Evolutionary conservation across 225 moss, liverwort and hornwort genomes (phyloP).

Genomic region (Thuidium tamariscinum): DNA sequence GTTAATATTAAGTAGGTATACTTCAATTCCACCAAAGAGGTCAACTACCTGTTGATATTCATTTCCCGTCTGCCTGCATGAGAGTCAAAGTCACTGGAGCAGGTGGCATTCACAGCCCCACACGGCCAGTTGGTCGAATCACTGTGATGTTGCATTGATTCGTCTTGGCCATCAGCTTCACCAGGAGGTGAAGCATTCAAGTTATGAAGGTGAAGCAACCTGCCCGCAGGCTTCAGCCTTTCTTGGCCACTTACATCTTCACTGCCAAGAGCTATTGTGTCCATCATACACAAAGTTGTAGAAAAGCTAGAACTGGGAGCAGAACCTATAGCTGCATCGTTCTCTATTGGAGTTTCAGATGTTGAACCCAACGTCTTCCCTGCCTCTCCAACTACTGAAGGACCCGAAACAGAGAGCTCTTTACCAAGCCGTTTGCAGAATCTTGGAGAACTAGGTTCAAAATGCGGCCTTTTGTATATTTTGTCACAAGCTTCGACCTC

Average conservation of each 20-base stretch:
- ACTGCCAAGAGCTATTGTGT: conserved; percentile 57
- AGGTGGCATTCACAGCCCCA: conserved; percentile 40
- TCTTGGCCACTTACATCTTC: conserved; percentile 26
- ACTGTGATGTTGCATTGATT: conserved; percentile 39
- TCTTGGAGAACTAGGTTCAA: conserved; percentile 41
- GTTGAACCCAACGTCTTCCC: conserved; percentile 39
- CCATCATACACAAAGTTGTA: conserved; percentile 55
- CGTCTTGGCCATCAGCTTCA: conserved; percentile 53
- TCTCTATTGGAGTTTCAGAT: conserved; percentile 34
- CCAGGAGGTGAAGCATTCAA: conserved; percentile 41
- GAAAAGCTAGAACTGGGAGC: conserved; percentile 54
- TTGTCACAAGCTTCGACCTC: conserved; percentile 23
- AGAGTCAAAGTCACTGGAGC: conserved; percentile 70
- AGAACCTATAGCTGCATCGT: conserved; percentile 24
- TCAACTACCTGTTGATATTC: conserved; percentile 49
- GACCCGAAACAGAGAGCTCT: conserved; percentile 33
- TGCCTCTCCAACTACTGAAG: not conserved
- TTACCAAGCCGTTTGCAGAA: conserved; percentile 73
- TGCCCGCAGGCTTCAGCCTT: conserved; percentile 20
- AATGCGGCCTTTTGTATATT: conserved; percentile 29
- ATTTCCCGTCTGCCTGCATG: conserved; percentile 62
- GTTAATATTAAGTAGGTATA: not conserved
- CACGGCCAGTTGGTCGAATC: conserved; percentile 46
- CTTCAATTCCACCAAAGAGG: not conserved
- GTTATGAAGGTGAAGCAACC: conserved; percentile 2